Evolutionary conservation across 768 basidiomycete species (phyloP).

Genomic region (Chalciporus pseudorubinellus): DNA sequence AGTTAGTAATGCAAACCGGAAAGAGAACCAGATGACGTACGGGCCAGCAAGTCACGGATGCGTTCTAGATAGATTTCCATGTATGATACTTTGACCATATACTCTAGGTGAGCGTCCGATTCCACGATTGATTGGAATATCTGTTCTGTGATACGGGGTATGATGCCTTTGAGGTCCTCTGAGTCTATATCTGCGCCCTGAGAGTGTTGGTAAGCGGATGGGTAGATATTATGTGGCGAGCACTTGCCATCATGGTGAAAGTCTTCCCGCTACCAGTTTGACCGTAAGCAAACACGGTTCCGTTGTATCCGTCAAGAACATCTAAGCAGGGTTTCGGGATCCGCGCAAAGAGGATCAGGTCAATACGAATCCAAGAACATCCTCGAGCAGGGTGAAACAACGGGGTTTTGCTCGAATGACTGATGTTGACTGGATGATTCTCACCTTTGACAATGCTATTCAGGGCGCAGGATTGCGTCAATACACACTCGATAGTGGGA

Average conservation of each 20-base stretch:
- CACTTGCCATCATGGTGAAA: conserved; percentile 94
- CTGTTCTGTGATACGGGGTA: conserved; percentile 97
- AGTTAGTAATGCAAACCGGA: conserved; percentile 6
- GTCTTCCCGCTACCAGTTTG: conserved; percentile 97
- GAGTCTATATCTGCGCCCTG: conserved; percentile 98
- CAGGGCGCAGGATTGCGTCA: conserved; percentile 14
- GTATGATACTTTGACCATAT: conserved; percentile 98
- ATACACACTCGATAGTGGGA: conserved; percentile 9
- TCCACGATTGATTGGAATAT: conserved; percentile 98
- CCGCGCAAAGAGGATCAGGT: not conserved
- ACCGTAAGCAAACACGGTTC: conserved; percentile 96
- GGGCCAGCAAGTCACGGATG: conserved; percentile 91
- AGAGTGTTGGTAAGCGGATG: conserved; percentile 4
- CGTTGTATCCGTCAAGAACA: conserved; percentile 98
- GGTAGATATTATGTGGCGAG: conserved; percentile 2
- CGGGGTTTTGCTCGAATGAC: not conserved
- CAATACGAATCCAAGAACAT: conserved; percentile 1
- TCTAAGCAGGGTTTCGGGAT: conserved; percentile 49
- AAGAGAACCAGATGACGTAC: conserved; percentile 47
- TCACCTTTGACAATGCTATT: conserved; percentile 85
- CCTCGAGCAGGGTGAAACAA: not conserved
- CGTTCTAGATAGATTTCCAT: conserved; percentile 99
- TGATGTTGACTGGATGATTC: conserved; percentile 10
- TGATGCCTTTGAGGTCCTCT: conserved; percentile 90
- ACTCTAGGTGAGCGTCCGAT: conserved; percentile 93